These are phyloP conservation scores for Plenodomus tracheiphilus DNA, from an alignment of 2,329 filamentous ascomycete species.

Conservation along the genomic window DNA sequence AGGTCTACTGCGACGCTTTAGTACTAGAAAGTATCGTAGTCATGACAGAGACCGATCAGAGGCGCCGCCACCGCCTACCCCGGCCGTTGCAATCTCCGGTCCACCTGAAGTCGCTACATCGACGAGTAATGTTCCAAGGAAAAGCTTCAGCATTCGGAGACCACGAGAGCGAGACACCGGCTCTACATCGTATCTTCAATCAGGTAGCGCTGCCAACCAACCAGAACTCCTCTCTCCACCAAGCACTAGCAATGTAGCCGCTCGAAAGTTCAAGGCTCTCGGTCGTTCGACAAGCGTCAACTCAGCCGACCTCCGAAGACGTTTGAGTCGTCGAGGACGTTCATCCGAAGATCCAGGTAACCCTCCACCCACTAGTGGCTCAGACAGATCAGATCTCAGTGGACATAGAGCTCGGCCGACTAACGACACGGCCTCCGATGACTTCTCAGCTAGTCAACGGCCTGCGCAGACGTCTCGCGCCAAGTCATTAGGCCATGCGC, in stretches of 20 bases:
- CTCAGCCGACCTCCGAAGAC: conserved; percentile 77
- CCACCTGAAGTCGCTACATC: conserved; percentile 66
- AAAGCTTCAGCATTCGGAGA: conserved; percentile 84
- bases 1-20: conserved; percentile 84
- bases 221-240: conserved; percentile 78
- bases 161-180: conserved; percentile 58
- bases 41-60: conserved; percentile 54
- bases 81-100: conserved; percentile 79
- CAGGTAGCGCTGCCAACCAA: conserved; percentile 63
- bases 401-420: conserved; percentile 52
- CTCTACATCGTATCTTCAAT: conserved; percentile 54
- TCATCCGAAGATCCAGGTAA: conserved; percentile 62
- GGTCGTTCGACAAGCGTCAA: conserved; percentile 91
- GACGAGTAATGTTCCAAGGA: conserved; percentile 65
- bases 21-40: conserved; percentile 78
- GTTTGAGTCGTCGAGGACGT: conserved; percentile 59
- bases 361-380: conserved; percentile 75
- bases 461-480: conserved; percentile 58
- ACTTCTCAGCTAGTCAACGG: conserved; percentile 42
- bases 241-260: conserved; percentile 58
- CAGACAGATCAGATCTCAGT: conserved; percentile 68
- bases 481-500: conserved; percentile 85
- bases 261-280: conserved; percentile 67
- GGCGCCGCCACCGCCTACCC: conserved; percentile 68
- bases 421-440: conserved; percentile 55